phyloP scores from a whole-genome alignment of 2,329 filamentous ascomycete species.

The Domatiomyces catenatus region DNA sequence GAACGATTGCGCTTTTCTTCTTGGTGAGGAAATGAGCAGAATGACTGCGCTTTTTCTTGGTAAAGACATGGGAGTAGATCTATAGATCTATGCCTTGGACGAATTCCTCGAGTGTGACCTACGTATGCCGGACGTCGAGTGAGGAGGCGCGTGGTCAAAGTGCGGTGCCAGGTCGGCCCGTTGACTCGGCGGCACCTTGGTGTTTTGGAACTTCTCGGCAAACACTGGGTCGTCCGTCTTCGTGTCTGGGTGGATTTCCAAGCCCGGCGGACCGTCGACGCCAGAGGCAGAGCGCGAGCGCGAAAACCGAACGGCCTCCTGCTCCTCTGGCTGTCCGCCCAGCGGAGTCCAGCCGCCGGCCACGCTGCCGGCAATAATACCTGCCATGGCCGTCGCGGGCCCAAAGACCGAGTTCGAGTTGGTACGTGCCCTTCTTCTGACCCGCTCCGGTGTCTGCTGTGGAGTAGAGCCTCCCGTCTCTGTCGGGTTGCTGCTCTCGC shows the following conservation, averaged over 20 bases:
- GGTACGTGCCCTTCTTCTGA: constrained; percentile 36
- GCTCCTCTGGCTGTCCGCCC: constrained; percentile 27
- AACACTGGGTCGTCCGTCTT: constrained; percentile 31
- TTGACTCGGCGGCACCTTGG: constrained; percentile 30
- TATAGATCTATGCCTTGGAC: not conserved
- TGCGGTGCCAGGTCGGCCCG: constrained; percentile 30
- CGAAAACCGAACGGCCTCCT: constrained; percentile 25
- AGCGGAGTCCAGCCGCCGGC: constrained; percentile 47
- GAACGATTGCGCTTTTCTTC: too few relatives aligned
- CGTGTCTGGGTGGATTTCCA: constrained; percentile 34
- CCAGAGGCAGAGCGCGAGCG: constrained; percentile 24
- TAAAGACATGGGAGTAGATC: too few relatives aligned
- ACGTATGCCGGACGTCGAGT: constrained; percentile 9
- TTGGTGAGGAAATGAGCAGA: too few relatives aligned
- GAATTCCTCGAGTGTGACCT: constrained; percentile 9
- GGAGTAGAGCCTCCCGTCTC: constrained; percentile 27
- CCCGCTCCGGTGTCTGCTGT: constrained; percentile 40
- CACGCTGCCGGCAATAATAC: constrained; percentile 50
- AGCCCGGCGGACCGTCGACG: constrained; percentile 27
- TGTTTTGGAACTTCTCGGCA: constrained; percentile 22
- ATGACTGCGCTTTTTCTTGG: too few relatives aligned
- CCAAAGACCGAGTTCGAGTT: constrained; percentile 45
- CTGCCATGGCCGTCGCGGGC: constrained; percentile 49
- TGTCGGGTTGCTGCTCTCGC: constrained; percentile 19
- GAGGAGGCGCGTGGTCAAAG: constrained; percentile 27